Percentiles rank a stretch among this genome's conserved stretches.
These are phyloP conservation scores for Tagetes patula DNA, from an alignment of 129 eudicot genomes.

Conservation along the genomic window DNA sequence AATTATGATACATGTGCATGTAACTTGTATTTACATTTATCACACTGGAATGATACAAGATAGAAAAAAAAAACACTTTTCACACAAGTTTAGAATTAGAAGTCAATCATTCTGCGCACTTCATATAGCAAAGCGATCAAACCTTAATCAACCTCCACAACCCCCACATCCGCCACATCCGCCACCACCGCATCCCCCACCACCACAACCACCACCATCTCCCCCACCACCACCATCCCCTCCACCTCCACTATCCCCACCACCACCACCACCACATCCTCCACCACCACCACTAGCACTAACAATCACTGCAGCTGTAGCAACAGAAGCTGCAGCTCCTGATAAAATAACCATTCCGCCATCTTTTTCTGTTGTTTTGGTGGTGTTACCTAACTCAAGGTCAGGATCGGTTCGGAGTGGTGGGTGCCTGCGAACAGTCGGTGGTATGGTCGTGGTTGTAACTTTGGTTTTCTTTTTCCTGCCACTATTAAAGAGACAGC, in stretches of 20 bases:
- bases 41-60: background rate
- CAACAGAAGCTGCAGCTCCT: conserved; percentile 34
- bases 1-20: background rate
- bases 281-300: conserved; percentile 16
- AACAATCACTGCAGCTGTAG: conserved; percentile 22
- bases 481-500: conserved; percentile 21
- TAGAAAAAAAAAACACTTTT: background rate
- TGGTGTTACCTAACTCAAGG: conserved; percentile 32
- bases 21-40: background rate
- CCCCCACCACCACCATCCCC: conserved; percentile 17
- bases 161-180: conserved; percentile 5
- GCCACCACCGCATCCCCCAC: conserved; percentile 2
- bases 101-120: background rate
- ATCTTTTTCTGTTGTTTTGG: conserved; percentile 15
- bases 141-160: conserved; percentile 26
- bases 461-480: conserved; percentile 27
- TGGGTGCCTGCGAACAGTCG: background rate
- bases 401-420: conserved; percentile 13
- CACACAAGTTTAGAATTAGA: background rate
- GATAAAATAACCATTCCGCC: conserved; percentile 38
- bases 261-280: background rate
- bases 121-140: background rate
- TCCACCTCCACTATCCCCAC: background rate
- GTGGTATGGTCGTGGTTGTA: conserved; percentile 1
- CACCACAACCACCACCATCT: background rate